Percentiles rank a stretch among this genome's conserved stretches.
Conservation (phyloP, 305 asterid species). For the Solanum hybrid region DNA sequence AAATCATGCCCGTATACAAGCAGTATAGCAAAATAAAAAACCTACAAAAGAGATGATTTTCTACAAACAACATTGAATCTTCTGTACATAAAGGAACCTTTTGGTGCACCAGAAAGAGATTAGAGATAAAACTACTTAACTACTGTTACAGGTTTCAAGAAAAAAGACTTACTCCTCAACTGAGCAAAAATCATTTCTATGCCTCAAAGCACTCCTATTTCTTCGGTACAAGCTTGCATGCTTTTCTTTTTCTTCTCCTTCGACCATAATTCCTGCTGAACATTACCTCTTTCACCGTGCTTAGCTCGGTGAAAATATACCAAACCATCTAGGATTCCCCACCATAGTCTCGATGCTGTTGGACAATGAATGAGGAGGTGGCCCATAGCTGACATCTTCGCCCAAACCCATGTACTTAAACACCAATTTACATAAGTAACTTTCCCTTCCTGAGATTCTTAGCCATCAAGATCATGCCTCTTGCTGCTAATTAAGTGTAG, state of each 20-base stretch:
- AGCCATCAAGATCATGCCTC: neutral
- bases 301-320: neutral
- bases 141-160: neutral
- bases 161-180: neutral
- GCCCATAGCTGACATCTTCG: neutral
- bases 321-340: neutral
- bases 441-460: neutral
- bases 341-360: neutral
- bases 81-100: neutral
- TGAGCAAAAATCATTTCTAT: neutral
- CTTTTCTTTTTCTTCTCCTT: neutral
- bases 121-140: neutral
- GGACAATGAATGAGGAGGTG: neutral
- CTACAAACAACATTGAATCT: neutral
- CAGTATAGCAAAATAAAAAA: neutral
- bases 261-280: neutral
- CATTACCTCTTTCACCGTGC: neutral
- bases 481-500: neutral
- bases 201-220: neutral
- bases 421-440: neutral
- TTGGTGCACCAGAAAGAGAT: neutral
- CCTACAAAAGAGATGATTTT: neutral
- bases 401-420: neutral
- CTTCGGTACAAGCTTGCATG: neutral
- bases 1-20: neutral